Evolutionary conservation across 805 yeast genomes (phyloP).

Genomic region (Cyberlindnera euphorbiae): DNA sequence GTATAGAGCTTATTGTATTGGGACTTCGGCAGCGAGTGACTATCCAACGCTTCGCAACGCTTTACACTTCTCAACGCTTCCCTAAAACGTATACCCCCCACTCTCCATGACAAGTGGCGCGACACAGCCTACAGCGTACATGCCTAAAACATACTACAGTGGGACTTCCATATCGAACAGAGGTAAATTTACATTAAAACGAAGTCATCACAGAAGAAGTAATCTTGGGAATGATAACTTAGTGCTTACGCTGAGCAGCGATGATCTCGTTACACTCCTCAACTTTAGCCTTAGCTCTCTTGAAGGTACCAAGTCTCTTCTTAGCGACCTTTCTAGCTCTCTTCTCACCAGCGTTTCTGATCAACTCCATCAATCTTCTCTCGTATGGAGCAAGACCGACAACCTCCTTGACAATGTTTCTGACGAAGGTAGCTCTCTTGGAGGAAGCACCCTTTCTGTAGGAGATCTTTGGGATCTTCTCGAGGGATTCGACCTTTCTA

Average conservation of each 20-base stretch:
- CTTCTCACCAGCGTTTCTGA: constrained; percentile 99
- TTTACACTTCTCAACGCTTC: no score
- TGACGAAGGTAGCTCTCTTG: constrained; percentile 93
- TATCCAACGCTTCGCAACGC: no score
- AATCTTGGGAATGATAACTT: constrained; percentile 26
- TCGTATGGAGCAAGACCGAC: constrained; percentile 99
- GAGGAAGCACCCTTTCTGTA: constrained; percentile 96
- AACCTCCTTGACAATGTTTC: constrained; percentile 93
- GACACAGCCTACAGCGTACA: no score
- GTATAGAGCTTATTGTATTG: no score
- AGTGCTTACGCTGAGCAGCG: constrained; percentile 95
- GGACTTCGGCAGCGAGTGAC: no score
- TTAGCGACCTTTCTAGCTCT: constrained; percentile 99
- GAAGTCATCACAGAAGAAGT: neutral
- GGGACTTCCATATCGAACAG: constrained; percentile 10
- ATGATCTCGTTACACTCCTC: constrained; percentile 97
- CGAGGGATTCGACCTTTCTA: constrained; percentile 86
- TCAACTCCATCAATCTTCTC: constrained; percentile 98
- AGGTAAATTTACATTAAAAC: constrained; percentile 20
- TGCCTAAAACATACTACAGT: neutral
- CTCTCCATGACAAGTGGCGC: no score
- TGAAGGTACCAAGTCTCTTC: constrained; percentile 99
- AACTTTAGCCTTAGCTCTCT: constrained; percentile 99
- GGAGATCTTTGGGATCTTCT: constrained; percentile 83
- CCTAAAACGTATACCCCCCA: no score